Base-by-base conservation (phyloP, 208 protist species). In the Leishmania gerbilli region DNA sequence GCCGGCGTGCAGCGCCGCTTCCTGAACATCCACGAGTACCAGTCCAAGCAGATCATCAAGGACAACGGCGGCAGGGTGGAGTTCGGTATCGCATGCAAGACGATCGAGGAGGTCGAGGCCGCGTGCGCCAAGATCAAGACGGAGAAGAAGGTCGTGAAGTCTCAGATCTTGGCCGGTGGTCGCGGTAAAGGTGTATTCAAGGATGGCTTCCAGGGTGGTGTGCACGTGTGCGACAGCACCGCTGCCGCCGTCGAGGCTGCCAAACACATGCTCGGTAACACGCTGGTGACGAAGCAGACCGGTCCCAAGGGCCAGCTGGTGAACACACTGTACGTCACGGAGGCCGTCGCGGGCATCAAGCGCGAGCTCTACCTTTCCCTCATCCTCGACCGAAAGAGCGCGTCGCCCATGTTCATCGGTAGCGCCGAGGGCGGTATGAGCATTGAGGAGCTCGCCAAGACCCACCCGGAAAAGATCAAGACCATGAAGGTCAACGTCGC, bases 261-360 rank as follows among this genome's bases (percentile, higher is more conserved):
- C 53, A 87, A 87, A 62, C 86, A 98, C 79, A 99, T 99, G 99
- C 93, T 99, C 31, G 99, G 99, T 62, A 96, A 99, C 81, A 97
- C 92, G 24, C 96, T 99, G 31, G 92, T 99, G 55, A 99, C 99
- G 74, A 99, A 99, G 94, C 99, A 99, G 94, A 99, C 99, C 19
- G 98, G 95, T 21, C 76, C 93, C 47, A 97, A 98, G 71, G 99
- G 99, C 49, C 94, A 96, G 72, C 79, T 92, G 45, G 98, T 99
- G 49, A 90, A 91, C 74, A 97, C 93, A 37, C 91, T 99, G 24
- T 98, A 94, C 88, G 87, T 99, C 74, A 96, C 95, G 27, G 95
- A 99, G 91, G 92, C 93, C 37, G 79, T 99, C 42, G 79, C 92
- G 11, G 92, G 89, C 77, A 98, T 98, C 83, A 98, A 98, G 84